These are phyloP conservation scores for Mesembryanthemum crystallinum DNA, from an alignment of 148 eudicot species.

Conservation along the genomic window DNA sequence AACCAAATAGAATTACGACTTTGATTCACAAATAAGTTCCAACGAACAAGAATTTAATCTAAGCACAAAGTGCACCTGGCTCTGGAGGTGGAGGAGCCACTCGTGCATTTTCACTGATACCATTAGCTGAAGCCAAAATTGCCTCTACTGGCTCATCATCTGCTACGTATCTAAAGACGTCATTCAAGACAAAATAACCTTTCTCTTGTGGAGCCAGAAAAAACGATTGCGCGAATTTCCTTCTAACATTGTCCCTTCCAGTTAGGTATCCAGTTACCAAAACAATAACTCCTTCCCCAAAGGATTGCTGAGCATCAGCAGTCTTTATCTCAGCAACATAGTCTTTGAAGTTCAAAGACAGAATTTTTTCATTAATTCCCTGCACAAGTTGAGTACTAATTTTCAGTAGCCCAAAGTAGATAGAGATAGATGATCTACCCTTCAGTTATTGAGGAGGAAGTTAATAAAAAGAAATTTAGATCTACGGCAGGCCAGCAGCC, in stretches of 20 bases:
- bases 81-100: constrained; percentile 31
- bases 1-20: constrained; percentile 13
- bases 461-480: too few relatives aligned
- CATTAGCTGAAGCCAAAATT: constrained; percentile 23
- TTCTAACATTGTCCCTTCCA: constrained; percentile 50
- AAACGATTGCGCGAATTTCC: constrained; percentile 70
- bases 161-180: constrained; percentile 69
- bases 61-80: constrained; percentile 24
- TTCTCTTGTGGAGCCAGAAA: constrained; percentile 89
- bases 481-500: too few relatives aligned
- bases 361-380: constrained; percentile 69
- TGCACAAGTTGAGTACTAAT: constrained; percentile 24
- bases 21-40: constrained; percentile 2
- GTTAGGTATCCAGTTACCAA: constrained; percentile 79
- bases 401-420: neutral
- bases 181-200: constrained; percentile 84
- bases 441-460: neutral
- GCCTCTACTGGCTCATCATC: constrained; percentile 28
- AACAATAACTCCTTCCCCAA: constrained; percentile 66
- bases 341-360: constrained; percentile 59
- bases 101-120: constrained; percentile 26
- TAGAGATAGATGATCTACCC: neutral
- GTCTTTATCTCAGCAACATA: constrained; percentile 72
- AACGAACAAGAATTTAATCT: neutral
- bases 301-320: constrained; percentile 82